A percentile compares a stretch with the other conserved stretches of the same genome.
phyloP scores from a whole-genome alignment of 1,139 yeast species.

The Yamadazyma dendronema region DNA sequence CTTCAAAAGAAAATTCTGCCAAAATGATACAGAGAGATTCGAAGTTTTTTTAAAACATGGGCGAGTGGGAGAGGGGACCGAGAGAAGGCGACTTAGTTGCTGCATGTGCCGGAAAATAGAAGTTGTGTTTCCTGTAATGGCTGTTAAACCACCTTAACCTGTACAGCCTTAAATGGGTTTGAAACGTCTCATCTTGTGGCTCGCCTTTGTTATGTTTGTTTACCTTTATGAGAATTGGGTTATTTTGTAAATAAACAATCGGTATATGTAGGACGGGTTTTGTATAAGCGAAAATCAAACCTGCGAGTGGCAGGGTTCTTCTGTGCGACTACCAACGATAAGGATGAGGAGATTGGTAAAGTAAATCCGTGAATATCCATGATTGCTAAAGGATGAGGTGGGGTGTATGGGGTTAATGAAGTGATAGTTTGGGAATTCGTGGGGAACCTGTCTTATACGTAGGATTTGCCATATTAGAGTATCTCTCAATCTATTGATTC shows the following conservation, averaged over 20 bases:
- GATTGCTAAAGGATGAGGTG: not conserved
- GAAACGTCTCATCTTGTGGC: not conserved
- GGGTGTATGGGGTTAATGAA: not conserved
- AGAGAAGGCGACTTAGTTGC: not conserved
- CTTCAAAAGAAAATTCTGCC: not conserved
- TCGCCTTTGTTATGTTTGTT: not conserved
- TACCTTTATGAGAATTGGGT: conserved; percentile 1
- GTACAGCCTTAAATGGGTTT: not conserved
- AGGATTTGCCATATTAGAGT: too few relatives aligned
- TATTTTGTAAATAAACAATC: conserved; percentile 6
- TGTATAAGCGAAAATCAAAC: not conserved
- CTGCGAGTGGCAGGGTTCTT: not conserved
- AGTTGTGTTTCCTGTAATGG: not conserved
- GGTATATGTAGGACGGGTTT: not conserved
- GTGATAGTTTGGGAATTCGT: not conserved
- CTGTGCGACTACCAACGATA: too few relatives aligned
- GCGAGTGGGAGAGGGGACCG: not conserved
- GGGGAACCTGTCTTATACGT: too few relatives aligned
- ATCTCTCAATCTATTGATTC: too few relatives aligned
- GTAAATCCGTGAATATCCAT: too few relatives aligned
- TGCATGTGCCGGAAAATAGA: not conserved
- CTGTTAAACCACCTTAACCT: not conserved
- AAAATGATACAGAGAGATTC: not conserved
- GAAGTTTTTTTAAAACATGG: not conserved
- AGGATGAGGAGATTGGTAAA: too few relatives aligned